phyloP scores from a whole-genome alignment of 805 yeast species.

The Ogataea angusta region DNA sequence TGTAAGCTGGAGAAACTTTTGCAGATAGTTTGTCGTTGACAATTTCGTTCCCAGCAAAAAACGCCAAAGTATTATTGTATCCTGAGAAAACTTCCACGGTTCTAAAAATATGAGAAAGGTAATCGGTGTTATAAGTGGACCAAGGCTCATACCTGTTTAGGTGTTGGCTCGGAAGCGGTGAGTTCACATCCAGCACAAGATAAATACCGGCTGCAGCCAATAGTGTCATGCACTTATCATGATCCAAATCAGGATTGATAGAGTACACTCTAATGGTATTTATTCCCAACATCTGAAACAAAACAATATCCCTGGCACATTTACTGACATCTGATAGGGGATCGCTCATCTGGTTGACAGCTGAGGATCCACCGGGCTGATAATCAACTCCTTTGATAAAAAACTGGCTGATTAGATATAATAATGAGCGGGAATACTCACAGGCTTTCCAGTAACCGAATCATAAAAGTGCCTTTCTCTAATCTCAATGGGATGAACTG shows the following conservation, averaged over 20 bases:
- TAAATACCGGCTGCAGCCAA: constrained; percentile 93
- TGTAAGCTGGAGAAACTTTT: constrained; percentile 62
- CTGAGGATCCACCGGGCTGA: constrained; percentile 95
- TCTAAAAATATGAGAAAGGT: constrained; percentile 71
- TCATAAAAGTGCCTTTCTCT: constrained; percentile 73
- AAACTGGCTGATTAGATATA: constrained; percentile 43
- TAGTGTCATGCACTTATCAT: constrained; percentile 87
- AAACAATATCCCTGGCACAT: constrained; percentile 78
- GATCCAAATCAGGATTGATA: constrained; percentile 75
- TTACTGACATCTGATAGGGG: constrained; percentile 69
- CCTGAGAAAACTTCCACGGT: constrained; percentile 78
- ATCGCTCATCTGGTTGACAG: constrained; percentile 52
- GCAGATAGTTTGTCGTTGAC: constrained; percentile 78
- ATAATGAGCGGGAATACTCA: constrained; percentile 30
- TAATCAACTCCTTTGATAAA: constrained; percentile 86
- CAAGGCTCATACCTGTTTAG: constrained; percentile 91
- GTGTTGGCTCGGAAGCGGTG: constrained; percentile 76
- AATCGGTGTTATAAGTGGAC: constrained; percentile 71
- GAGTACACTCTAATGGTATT: constrained; percentile 89
- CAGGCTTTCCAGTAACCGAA: constrained; percentile 69
- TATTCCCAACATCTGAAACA: constrained; percentile 81
- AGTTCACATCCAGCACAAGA: constrained; percentile 84
- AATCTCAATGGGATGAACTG: constrained; percentile 59
- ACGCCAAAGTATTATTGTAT: constrained; percentile 86
- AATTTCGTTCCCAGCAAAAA: constrained; percentile 90